phyloP scores from a whole-genome alignment of 495 filamentous ascomycete species.

The Hypoxylon perforatum region DNA sequence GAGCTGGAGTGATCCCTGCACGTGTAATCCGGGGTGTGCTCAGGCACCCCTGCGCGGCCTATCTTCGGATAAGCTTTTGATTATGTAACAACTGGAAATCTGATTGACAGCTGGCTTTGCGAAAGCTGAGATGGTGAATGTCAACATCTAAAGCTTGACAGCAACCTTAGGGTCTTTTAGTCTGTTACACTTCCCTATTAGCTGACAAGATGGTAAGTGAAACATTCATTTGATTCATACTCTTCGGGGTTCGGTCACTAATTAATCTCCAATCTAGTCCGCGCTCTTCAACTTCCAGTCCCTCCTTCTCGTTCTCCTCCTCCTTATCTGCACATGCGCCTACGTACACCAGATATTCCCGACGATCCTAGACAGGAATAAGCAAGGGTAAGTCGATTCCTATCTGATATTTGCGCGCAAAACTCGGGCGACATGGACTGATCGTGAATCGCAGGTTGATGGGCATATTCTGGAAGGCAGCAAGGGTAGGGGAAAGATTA shows the following conservation, averaged over 20 bases:
- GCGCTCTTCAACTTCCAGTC: constrained; percentile 99
- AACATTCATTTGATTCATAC: neutral
- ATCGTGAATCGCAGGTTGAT: constrained; percentile 66
- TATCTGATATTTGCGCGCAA: neutral
- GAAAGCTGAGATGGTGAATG: constrained; percentile 12
- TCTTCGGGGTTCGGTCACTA: constrained; percentile 30
- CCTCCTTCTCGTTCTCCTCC: constrained; percentile 89
- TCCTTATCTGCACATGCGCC: constrained; percentile 93
- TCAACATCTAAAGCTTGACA: neutral
- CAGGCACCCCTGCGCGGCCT: constrained; percentile 19
- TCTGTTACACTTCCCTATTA: neutral
- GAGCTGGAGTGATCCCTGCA: constrained; percentile 6
- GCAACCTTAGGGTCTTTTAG: neutral
- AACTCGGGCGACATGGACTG: neutral
- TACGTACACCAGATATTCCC: constrained; percentile 93
- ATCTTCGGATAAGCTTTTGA: constrained; percentile 14
- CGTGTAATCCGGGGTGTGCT: constrained; percentile 16
- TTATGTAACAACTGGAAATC: constrained; percentile 32
- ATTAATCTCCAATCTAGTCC: constrained; percentile 65
- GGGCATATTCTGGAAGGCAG: constrained; percentile 97
- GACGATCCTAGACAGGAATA: constrained; percentile 91
- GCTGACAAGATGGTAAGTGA: constrained; percentile 28
- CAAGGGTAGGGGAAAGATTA: constrained; percentile 89
- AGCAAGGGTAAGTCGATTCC: constrained; percentile 74
- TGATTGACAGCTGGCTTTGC: constrained; percentile 34